Evolutionary conservation across 129 eudicot genomes (phyloP), one percentile per base, ranked within the genome.

Genomic region (Helichrysum umbraculigerum): DNA sequence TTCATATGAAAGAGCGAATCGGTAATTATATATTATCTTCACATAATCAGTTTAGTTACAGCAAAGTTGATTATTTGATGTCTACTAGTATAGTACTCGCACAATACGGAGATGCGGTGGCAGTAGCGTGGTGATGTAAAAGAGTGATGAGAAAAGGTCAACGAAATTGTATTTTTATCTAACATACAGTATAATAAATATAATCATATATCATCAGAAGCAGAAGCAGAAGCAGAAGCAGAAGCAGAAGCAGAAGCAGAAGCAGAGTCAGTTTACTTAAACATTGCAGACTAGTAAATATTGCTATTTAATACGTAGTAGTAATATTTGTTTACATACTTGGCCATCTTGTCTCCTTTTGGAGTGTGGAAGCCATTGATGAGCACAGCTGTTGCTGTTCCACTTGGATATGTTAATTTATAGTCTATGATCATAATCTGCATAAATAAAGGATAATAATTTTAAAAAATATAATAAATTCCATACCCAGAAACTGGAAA

Each of bases 381-480:
- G 56, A 93, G 97, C 74, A 93, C 93, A 25, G 97, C 98, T 47
- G 98, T 93, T 20, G 98, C 98, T 59, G 97, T 90, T 69, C 98
- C 98, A 87, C 98, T 93, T 29, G 97, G 98, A 80, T 88, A 93
- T 22, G 91, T 70, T 44, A 93, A 83, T 33, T 88, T 91, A 78
- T 87, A 91, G 44, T 88, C 93, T 64, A 93, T 87, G 69, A 93
- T 84, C 96, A 93, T 84, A 41, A 91, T 87, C 98, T 93, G 81
- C 68, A 65, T 42, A 63, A 52, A 20, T 0, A 47, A 57, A n/a
- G 11, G 7, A 71, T 0, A 29, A 12, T 30, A 12, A n/a, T n/a
- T 30, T 4, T 15, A 16, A 2, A 60, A 28, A 11, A 12, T 3
- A 12, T n/a, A n/a, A n/a, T n/a, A n/a, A n/a, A n/a, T 47, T 25